These are phyloP conservation scores for Sclerotinia subarctica DNA, from an alignment of 2,329 filamentous ascomycete genomes.

Conservation along the genomic window DNA sequence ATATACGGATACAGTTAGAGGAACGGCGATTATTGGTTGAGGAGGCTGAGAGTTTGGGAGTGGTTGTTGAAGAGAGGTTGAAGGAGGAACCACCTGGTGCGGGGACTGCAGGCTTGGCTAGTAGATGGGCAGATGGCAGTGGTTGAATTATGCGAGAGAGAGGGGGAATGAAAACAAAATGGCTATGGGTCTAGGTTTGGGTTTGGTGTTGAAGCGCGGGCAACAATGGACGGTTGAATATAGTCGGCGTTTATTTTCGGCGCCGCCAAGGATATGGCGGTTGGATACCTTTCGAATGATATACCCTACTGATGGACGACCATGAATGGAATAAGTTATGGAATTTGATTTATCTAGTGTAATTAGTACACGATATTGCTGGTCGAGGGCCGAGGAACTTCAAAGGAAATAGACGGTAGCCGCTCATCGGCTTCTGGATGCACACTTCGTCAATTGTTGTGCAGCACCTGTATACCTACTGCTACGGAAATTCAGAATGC, in stretches of 20 bases:
- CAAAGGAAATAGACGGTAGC: neutral
- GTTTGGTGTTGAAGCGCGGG: neutral
- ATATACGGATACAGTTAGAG: slow-evolving; percentile 49
- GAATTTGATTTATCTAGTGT: neutral
- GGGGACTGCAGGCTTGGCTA: neutral
- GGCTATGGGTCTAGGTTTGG: neutral
- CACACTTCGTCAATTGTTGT: neutral
- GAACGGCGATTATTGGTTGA: slow-evolving; percentile 49
- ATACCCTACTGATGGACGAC: neutral
- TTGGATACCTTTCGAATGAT: neutral
- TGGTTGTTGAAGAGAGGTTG: slow-evolving; percentile 42
- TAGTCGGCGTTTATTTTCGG: slow-evolving; percentile 7
- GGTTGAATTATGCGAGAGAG: neutral
- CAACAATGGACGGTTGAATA: neutral
- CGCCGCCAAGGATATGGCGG: neutral
- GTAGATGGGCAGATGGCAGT: neutral
- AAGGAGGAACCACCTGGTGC: slow-evolving; percentile 21
- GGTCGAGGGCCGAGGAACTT: neutral
- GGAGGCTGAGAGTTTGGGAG: slow-evolving; percentile 51
- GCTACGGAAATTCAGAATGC: neutral
- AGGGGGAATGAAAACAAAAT: neutral
- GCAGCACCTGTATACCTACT: too few species aligned
- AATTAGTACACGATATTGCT: neutral
- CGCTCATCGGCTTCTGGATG: neutral
- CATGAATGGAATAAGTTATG: neutral